Percentiles rank a stretch among this genome's conserved stretches.
Conservation (phyloP, 345 rosid species). For the Moricandia moricandioides region DNA sequence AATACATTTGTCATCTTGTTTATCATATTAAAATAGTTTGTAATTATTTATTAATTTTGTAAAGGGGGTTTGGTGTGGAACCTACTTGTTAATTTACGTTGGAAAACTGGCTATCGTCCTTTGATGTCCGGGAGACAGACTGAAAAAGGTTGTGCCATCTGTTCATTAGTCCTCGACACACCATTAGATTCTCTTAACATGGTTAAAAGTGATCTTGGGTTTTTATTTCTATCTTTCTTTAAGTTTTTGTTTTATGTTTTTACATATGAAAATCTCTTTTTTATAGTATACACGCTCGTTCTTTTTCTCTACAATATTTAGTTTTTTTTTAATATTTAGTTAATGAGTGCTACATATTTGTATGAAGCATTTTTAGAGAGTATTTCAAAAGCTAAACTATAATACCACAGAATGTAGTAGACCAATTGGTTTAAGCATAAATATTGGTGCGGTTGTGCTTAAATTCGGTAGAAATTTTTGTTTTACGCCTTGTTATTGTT, state of each 20-base stretch:
- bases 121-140: slow-evolving; percentile 11
- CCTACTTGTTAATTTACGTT: neutral
- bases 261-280: neutral
- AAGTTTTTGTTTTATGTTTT: neutral
- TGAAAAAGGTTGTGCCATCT: slow-evolving; percentile 20
- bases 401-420: neutral
- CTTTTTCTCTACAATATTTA: neutral
- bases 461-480: too few species aligned
- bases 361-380: neutral
- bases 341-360: neutral
- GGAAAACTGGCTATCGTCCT: neutral
- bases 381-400: neutral
- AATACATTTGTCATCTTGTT: neutral
- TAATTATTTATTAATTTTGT: too few species aligned
- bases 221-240: neutral
- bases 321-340: neutral
- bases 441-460: too few species aligned
- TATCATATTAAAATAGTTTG: too few species aligned
- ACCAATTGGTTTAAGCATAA: too few species aligned
- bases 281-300: neutral
- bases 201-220: neutral
- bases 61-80: too few species aligned
- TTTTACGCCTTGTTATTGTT: too few species aligned
- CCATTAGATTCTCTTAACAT: slow-evolving; percentile 6
- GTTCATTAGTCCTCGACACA: slow-evolving; percentile 11